Conservation (phyloP, 371 early-diverging fungal species). For the Mortierella sp. region DNA sequence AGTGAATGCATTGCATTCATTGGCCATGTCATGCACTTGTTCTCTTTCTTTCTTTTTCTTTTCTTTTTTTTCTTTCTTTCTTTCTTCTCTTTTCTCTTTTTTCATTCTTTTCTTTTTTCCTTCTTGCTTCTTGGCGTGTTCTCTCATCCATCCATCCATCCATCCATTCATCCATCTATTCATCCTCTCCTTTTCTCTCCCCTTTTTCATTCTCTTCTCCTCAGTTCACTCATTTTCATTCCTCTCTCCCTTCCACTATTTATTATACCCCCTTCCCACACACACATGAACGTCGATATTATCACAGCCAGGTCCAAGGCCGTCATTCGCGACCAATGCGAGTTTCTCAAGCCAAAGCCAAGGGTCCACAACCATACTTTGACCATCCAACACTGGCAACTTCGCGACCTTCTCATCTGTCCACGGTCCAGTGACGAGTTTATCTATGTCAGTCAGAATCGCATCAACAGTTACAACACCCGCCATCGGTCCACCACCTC, state of each 20-base stretch:
- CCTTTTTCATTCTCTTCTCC: conserved; percentile 5
- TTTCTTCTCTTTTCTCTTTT: neutral
- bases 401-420: conserved; percentile 88
- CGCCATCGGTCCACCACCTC: conserved; percentile 58
- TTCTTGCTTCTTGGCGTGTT: neutral
- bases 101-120: neutral
- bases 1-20: no score
- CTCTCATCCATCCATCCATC: conserved; percentile 2
- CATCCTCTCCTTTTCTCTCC: neutral
- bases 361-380: conserved; percentile 63
- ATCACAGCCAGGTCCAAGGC: conserved; percentile 19
- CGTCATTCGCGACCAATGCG: conserved; percentile 48
- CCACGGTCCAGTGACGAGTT: conserved; percentile 67
- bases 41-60: neutral
- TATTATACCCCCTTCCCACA: neutral
- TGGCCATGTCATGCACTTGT: no score
- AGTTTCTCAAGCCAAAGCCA: conserved; percentile 56
- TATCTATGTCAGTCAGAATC: conserved; percentile 68
- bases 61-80: neutral
- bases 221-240: neutral
- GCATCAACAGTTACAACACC: conserved; percentile 72
- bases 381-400: conserved; percentile 85
- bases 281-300: conserved; percentile 8
- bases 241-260: neutral
- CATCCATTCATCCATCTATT: conserved; percentile 1